Evolutionary conservation across 2,329 filamentous ascomycete species (phyloP), one percentile per base, ranked within the genome.

Genomic region (Microdochium trichocladiopsis): DNA sequence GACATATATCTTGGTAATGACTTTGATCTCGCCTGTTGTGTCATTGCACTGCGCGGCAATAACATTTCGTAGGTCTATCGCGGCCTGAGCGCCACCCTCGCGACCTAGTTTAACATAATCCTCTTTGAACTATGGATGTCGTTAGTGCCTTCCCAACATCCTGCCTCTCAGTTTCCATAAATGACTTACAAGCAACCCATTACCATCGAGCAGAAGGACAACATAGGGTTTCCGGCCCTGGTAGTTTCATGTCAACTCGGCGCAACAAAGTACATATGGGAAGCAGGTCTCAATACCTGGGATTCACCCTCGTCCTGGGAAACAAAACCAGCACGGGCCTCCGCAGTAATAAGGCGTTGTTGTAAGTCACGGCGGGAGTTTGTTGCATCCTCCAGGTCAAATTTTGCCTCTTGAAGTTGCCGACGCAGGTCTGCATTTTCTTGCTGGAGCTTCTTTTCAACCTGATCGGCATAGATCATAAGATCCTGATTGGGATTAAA

Each of bases 171-270:
- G 11, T 45, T 8, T 22, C 18, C 16, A 12, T 12, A 50, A 4
- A 8, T 9, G 3, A 57, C 72, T 64, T 62, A 85, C 82, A 64
- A 84, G 69, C 53, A 84, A 72, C 47, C 80, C 79, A 63, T 87
- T 78, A 36, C 82, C 83, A 63, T 86, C 83, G 58, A 87, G 77
- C 57, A 85, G 62, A 37, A 84, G 74, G 57, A 80, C 66, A 60
- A 84, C 71, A 63, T 86, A 86, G 41, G 77, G 73, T 64, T 83
- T 84, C 49, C 69, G 72, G 53, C 72, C 75, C 77, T 82, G 59
- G 48, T 43, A 47, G 54, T 50, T 22, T 53, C 51, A 55, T 55
- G 52, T 60, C 53, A 62, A 58, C 56, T 22, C 4, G 12, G 18
- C 41, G 22, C n/a, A 41, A 11, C 5, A 5, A 41, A 6, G 50